A percentile compares a stretch with the other conserved stretches of the same genome.
phyloP scores from a whole-genome alignment of 495 filamentous ascomycete genomes.

The Penicillium canescens region DNA sequence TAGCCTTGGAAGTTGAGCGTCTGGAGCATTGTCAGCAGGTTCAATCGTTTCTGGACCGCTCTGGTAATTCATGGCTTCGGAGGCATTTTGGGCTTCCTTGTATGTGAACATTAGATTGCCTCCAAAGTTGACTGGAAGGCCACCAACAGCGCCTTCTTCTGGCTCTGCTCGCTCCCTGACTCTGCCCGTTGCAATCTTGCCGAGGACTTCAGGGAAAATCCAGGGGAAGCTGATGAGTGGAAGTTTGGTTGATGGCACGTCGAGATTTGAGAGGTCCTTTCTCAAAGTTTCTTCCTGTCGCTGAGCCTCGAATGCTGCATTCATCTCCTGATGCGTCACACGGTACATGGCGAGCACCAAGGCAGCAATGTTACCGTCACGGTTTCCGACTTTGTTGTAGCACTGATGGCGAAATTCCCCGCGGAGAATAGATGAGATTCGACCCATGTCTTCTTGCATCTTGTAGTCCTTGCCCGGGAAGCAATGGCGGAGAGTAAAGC shows the following conservation, averaged over 20 bases:
- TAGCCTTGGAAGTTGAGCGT: too few relatives aligned
- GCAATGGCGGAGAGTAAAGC: constrained; percentile 75
- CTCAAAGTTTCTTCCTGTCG: constrained; percentile 14
- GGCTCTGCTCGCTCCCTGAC: not conserved
- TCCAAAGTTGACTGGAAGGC: not conserved
- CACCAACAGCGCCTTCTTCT: not conserved
- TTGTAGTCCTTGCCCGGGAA: constrained; percentile 73
- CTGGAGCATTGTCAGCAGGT: too few relatives aligned
- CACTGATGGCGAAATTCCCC: constrained; percentile 66
- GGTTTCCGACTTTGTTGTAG: constrained; percentile 61
- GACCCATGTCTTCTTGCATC: constrained; percentile 77
- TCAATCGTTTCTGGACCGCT: too few relatives aligned
- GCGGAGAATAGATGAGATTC: constrained; percentile 61
- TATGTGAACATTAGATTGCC: not conserved
- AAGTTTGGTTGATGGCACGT: constrained; percentile 44
- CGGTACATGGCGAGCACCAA: constrained; percentile 87
- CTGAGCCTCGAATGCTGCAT: constrained; percentile 43
- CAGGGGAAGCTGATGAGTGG: constrained; percentile 94
- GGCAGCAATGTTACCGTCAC: constrained; percentile 56
- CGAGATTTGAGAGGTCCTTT: constrained; percentile 27
- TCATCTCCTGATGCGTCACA: constrained; percentile 71
- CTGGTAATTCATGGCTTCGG: not conserved
- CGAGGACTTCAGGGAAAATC: constrained; percentile 76
- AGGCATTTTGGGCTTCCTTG: too few relatives aligned
- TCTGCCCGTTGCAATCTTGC: constrained; percentile 60